Evolutionary conservation across 2,329 filamentous ascomycete species (phyloP).

Genomic region (Penicillium sp.): DNA sequence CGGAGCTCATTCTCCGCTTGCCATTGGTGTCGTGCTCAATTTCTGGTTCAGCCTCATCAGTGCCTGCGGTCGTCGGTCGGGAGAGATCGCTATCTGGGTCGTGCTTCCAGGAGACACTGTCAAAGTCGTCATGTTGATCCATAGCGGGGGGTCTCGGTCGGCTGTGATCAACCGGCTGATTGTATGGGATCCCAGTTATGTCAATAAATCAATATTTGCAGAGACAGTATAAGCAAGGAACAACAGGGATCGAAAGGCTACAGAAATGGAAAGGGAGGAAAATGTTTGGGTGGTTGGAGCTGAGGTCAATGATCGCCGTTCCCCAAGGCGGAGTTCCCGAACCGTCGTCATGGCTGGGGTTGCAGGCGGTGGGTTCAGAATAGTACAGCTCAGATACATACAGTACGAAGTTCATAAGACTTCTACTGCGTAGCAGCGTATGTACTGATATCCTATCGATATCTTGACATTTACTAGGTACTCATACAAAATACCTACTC

Average conservation of each 20-base stretch:
- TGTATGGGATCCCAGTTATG: constrained; percentile 12
- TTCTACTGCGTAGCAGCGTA: too few species aligned
- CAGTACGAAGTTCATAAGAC: too few species aligned
- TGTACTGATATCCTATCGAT: neutral
- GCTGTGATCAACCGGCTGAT: constrained; percentile 18
- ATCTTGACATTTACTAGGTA: neutral
- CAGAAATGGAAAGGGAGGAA: constrained; percentile 13
- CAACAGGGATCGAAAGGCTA: neutral
- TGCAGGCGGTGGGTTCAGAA: too few species aligned
- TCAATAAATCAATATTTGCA: neutral
- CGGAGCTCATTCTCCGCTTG: constrained; percentile 48
- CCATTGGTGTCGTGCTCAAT: constrained; percentile 45
- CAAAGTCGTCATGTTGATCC: constrained; percentile 66
- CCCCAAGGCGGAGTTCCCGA: constrained; percentile 26
- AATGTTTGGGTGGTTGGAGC: constrained; percentile 17
- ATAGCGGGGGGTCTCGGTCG: constrained; percentile 31
- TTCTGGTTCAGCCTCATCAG: constrained; percentile 39
- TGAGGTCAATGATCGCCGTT: constrained; percentile 23
- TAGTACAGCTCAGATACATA: too few species aligned
- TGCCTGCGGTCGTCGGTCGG: constrained; percentile 41
- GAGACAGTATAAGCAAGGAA: neutral
- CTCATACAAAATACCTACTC: neutral
- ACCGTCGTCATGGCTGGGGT: constrained; percentile 28
- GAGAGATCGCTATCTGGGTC: constrained; percentile 51
- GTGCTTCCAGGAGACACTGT: constrained; percentile 73